Evolutionary conservation across 768 basidiomycete genomes (phyloP), one percentile per base, ranked within the genome.

Genomic region (Postia placenta): DNA sequence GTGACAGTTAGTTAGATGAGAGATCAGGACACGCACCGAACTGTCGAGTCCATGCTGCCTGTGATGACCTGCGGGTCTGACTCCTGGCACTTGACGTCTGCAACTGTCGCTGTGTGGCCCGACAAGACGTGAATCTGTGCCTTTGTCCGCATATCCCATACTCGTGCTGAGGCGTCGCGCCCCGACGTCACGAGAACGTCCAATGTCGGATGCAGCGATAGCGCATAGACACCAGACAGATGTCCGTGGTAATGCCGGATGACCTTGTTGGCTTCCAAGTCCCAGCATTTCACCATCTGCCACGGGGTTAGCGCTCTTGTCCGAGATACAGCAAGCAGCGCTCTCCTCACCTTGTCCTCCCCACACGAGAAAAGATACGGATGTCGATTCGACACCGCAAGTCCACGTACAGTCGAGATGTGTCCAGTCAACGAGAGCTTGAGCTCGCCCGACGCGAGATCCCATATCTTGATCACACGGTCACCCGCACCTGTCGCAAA

Each of bases 261-360:
- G 51, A 98, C 95, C 68, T 98, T 99, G 75, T 99, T 99, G 23
- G 89, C 87, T 66, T 99, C 96, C 43, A 99, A 70, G 60, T 99
- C 96, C 96, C 96, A 98, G 59, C 96, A 98, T 72, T 97, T 98
- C 28, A 99, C 96, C 96, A 97, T 98, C 92, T 96, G 11, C 30
- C 12, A 23, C 17, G 26, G 11, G 4, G 20, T 37, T 3, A 28
- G 45, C n/a, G 22, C 14, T 20, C n/a, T 4, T 11, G 14, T 24
- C 11, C 2, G 5, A 12, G 24, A 22, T 0, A 42, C 45, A 23
- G 15, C n/a, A 19, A n/a, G n/a, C n/a, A 38, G 5, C 26, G 14
- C 17, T 5, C 9, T 58, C 78, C 51, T 48, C n/a, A 89, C 93
- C 81, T 99, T 98, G 67, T 99, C 96, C 67, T 99, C 96, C 45